A percentile compares a stretch with the other conserved stretches of the same genome.
Conservation (phyloP, 768 basidiomycete genomes). For the Lactifluus hygrophoroides region DNA sequence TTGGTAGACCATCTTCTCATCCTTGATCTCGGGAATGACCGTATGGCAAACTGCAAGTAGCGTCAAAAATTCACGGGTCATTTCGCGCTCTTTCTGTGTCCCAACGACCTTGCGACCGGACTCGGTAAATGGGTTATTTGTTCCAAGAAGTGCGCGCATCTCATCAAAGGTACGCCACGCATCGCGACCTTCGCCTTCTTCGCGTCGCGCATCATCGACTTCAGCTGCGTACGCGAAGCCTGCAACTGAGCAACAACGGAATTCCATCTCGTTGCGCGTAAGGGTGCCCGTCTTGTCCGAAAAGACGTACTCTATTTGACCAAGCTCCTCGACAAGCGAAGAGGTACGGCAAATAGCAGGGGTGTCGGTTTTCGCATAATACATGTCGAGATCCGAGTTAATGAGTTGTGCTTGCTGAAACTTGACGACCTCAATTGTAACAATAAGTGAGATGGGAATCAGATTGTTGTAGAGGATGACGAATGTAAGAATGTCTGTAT, state of each 20-base stretch:
- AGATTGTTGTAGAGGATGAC: slow-evolving; percentile 99
- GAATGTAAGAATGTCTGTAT: slow-evolving; percentile 88
- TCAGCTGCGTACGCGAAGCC: slow-evolving; percentile 85
- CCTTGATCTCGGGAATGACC: slow-evolving; percentile 87
- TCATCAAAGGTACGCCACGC: slow-evolving; percentile 79
- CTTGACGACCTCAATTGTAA: slow-evolving; percentile 99
- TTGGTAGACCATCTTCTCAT: slow-evolving; percentile 89
- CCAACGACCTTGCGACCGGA: slow-evolving; percentile 23
- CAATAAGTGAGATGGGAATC: slow-evolving; percentile 97
- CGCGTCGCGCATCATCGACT: slow-evolving; percentile 79
- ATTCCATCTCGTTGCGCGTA: slow-evolving; percentile 98
- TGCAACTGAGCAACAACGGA: slow-evolving; percentile 80
- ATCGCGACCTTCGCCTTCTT: slow-evolving; percentile 43
- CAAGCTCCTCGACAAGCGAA: slow-evolving; percentile 94
- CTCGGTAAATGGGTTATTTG: slow-evolving; percentile 50
- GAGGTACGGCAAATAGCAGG: slow-evolving; percentile 98
- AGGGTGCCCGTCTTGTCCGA: slow-evolving; percentile 93
- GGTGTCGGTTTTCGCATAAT: slow-evolving; percentile 89
- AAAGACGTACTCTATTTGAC: slow-evolving; percentile 96
- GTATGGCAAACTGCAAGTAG: slow-evolving; percentile 91
- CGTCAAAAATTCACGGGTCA: slow-evolving; percentile 29
- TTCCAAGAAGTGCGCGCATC: slow-evolving; percentile 48
- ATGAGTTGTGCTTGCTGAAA: slow-evolving; percentile 96
- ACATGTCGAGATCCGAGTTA: slow-evolving; percentile 98
- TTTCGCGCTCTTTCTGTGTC: slow-evolving; percentile 31